Evolutionary conservation across 2,329 filamentous ascomycete species (phyloP).

Genomic region (Pyrenochaeta sp.): DNA sequence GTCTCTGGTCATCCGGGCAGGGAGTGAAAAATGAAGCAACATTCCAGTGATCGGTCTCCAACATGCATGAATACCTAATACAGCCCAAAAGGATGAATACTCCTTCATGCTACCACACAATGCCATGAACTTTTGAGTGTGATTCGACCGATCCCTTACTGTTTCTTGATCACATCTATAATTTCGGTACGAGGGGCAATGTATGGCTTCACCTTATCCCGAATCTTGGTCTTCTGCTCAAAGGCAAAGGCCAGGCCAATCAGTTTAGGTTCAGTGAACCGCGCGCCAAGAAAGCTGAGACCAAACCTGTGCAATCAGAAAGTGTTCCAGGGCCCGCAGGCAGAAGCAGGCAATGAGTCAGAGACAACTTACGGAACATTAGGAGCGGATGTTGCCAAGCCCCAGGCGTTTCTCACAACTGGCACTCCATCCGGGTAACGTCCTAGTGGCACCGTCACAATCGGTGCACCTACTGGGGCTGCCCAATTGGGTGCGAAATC

Average conservation of each 20-base stretch:
- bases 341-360: neutral
- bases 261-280: neutral
- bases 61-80: too few species aligned
- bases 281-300: neutral
- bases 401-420: neutral
- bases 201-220: neutral
- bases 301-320: neutral
- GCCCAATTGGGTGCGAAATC: neutral
- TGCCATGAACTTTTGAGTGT: too few species aligned
- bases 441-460: neutral
- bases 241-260: neutral
- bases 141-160: too few species aligned
- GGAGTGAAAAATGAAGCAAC: too few species aligned
- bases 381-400: neutral
- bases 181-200: neutral
- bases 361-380: neutral
- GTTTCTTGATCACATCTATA: neutral
- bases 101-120: too few species aligned
- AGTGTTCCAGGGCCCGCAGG: too few species aligned
- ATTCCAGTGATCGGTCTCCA: too few species aligned
- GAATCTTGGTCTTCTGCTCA: neutral
- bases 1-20: too few species aligned
- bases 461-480: neutral
- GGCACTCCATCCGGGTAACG: neutral
- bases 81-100: too few species aligned